These are phyloP conservation scores for Petunia axillaris DNA, from an alignment of 257 asterid genomes.

Conservation along the genomic window DNA sequence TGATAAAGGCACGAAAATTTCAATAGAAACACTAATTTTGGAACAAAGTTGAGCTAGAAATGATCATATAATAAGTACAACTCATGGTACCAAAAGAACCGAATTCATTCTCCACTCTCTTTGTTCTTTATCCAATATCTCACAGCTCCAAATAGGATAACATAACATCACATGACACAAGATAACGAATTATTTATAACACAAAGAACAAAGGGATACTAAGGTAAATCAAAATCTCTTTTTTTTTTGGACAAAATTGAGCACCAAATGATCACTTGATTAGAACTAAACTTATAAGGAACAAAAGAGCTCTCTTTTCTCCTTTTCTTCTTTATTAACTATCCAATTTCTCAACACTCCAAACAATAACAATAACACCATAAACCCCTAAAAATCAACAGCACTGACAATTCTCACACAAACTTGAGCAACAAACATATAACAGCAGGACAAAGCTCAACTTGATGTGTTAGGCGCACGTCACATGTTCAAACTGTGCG, in stretches of 20 bases:
- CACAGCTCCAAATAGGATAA: neutral
- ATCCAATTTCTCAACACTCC: neutral
- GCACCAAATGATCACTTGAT: neutral
- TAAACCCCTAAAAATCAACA: neutral
- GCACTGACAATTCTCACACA: neutral
- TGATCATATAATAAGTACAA: neutral
- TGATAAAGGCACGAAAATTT: neutral
- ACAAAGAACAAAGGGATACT: neutral
- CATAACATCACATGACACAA: neutral
- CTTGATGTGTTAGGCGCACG: no score
- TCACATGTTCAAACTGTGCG: no score
- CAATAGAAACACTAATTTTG: neutral
- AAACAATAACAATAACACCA: neutral
- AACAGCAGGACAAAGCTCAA: no score
- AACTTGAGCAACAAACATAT: neutral
- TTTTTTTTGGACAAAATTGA: neutral
- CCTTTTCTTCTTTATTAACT: neutral
- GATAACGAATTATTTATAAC: neutral
- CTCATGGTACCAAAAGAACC: neutral
- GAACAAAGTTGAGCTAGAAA: neutral
- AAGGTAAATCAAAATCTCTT: neutral
- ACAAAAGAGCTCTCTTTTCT: neutral
- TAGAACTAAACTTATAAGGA: neutral
- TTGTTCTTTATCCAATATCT: neutral
- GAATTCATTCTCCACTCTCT: neutral